phyloP scores from a whole-genome alignment of 148 eudicot species.

The Chenopodium quinoa region DNA sequence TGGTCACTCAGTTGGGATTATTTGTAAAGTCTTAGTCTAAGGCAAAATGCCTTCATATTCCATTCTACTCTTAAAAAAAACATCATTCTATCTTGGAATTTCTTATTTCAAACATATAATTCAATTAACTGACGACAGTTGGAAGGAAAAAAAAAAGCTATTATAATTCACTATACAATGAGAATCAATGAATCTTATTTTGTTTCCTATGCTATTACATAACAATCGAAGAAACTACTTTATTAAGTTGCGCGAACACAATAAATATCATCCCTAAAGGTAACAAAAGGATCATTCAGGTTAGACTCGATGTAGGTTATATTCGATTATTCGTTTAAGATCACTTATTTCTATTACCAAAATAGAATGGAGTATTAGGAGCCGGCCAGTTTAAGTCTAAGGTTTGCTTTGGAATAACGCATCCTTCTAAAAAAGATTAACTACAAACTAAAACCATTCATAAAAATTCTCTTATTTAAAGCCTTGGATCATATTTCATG shows the following conservation, averaged over 20 bases:
- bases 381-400: background rate
- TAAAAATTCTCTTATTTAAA: background rate
- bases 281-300: too few relatives aligned
- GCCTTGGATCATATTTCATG: slow-evolving; percentile 19
- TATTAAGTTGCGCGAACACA: background rate
- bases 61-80: background rate
- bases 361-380: background rate
- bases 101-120: too few relatives aligned
- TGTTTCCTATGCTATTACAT: background rate
- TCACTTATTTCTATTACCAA: background rate
- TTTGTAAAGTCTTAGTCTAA: background rate
- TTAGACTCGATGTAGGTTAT: too few relatives aligned
- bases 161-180: background rate
- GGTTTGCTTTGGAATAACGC: slow-evolving; percentile 18
- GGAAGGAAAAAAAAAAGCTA: too few relatives aligned
- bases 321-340: background rate
- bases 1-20: background rate
- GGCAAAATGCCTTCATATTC: background rate
- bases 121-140: too few relatives aligned
- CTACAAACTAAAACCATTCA: background rate
- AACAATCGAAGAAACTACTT: background rate
- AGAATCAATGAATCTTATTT: background rate
- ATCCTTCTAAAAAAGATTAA: background rate
- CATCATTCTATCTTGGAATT: background rate
- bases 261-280: too few relatives aligned